Conservation (phyloP, 73 alveolate species). For the Breviolum minutum region DNA sequence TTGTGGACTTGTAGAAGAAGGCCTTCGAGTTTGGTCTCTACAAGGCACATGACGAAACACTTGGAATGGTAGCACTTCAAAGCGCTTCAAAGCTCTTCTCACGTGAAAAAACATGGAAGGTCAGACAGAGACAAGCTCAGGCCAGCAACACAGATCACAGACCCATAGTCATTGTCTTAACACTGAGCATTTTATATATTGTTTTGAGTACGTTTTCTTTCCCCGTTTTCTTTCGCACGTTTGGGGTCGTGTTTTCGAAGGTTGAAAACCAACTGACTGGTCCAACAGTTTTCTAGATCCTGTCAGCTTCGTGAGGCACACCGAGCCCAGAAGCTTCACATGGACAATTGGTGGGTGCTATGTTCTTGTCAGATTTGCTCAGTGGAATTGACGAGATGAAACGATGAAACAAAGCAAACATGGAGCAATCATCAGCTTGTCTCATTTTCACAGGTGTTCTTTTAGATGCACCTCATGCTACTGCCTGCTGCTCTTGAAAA, state of each 20-base stretch:
- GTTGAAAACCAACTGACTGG: neutral
- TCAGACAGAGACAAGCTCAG: neutral
- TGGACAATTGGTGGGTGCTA: neutral
- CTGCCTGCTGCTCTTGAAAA: neutral
- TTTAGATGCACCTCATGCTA: neutral
- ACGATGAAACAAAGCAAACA: neutral
- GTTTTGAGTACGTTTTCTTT: neutral
- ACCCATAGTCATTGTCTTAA: neutral
- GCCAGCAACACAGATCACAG: neutral
- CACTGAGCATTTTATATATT: no score
- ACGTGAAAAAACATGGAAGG: no score
- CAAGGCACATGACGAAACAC: neutral
- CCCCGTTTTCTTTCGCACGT: neutral
- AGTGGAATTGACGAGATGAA: neutral
- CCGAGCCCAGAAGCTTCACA: neutral
- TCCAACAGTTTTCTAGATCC: no score
- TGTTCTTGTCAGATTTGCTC: neutral
- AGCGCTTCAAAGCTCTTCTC: neutral
- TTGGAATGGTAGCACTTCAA: neutral
- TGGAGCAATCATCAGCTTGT: no score
- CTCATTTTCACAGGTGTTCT: no score
- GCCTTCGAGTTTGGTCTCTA: conserved; percentile 57
- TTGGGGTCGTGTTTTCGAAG: neutral
- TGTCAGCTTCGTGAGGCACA: no score
- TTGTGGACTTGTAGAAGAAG: conserved; percentile 52